A percentile compares a stretch with the other conserved stretches of the same genome.
Evolutionary conservation across 176 grass and related monocot genomes (phyloP).

Genomic region (Puya raimondii): DNA sequence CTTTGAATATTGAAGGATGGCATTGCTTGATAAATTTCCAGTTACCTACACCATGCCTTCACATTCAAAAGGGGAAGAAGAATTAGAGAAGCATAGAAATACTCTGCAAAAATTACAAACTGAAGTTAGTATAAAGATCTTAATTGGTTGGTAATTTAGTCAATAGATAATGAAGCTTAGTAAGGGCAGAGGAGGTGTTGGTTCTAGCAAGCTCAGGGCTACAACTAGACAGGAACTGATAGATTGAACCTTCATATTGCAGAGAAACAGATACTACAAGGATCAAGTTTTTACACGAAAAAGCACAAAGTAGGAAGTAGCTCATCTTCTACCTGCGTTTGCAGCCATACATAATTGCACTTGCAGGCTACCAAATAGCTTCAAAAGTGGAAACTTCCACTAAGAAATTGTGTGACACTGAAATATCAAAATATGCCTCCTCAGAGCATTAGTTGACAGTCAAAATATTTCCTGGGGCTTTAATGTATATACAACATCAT

Average conservation of each 20-base stretch:
- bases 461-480: no score
- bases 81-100: not conserved
- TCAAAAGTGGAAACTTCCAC: not conserved
- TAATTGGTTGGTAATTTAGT: not conserved
- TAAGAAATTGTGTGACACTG: not conserved
- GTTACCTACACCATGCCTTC: not conserved
- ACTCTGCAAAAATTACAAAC: not conserved
- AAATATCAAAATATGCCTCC: not conserved
- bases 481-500: no score
- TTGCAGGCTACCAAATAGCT: not conserved
- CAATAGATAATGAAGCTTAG: not conserved
- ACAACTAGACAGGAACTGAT: not conserved
- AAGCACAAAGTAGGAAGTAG: not conserved
- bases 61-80: not conserved
- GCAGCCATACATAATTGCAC: not conserved
- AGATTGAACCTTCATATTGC: not conserved
- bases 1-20: constrained; percentile 6
- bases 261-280: not conserved
- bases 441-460: not conserved
- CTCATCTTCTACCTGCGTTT: not conserved
- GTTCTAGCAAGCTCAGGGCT: not conserved
- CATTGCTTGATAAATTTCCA: constrained; percentile 4
- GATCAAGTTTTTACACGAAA: not conserved
- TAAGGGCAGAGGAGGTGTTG: not conserved
- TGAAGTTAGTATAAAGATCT: not conserved